Evolutionary conservation across 2,329 filamentous ascomycete genomes (phyloP).

Genomic region (Nothophoma quercina): DNA sequence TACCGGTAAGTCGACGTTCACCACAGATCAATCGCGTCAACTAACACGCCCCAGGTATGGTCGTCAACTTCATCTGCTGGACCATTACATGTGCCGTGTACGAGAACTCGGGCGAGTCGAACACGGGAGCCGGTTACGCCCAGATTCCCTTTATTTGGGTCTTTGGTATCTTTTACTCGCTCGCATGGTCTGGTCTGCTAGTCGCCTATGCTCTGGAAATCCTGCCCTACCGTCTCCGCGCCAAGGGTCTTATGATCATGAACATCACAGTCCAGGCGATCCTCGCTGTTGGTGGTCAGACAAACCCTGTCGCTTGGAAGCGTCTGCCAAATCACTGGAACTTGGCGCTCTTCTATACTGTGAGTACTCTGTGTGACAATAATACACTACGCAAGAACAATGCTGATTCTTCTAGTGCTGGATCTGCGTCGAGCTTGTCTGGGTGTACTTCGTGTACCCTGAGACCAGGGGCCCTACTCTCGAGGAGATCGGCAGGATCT

Average conservation of each 20-base stretch:
- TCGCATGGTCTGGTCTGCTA: slow-evolving; percentile 66
- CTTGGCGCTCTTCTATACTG: slow-evolving; percentile 70
- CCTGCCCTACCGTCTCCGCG: slow-evolving; percentile 58
- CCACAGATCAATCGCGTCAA: not conserved
- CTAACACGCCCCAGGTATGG: slow-evolving; percentile 28
- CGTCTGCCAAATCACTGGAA: slow-evolving; percentile 65
- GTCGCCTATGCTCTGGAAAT: slow-evolving; percentile 63
- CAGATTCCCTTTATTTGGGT: slow-evolving; percentile 62
- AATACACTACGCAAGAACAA: not conserved
- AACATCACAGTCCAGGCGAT: slow-evolving; percentile 70
- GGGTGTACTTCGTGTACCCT: slow-evolving; percentile 57
- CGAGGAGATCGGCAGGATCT: slow-evolving; percentile 73
- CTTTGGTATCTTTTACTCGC: slow-evolving; percentile 60
- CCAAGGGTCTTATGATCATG: slow-evolving; percentile 62
- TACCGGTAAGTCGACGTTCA: slow-evolving; percentile 21
- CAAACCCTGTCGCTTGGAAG: slow-evolving; percentile 70
- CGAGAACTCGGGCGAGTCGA: slow-evolving; percentile 39
- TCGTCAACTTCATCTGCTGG: slow-evolving; percentile 47
- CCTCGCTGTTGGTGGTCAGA: slow-evolving; percentile 67
- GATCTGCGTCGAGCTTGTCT: slow-evolving; percentile 66
- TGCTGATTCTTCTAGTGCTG: slow-evolving; percentile 51
- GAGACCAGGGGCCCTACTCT: slow-evolving; percentile 74
- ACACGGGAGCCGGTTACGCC: slow-evolving; percentile 51
- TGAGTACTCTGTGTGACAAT: not conserved
- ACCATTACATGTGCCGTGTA: slow-evolving; percentile 43